These are phyloP conservation scores for Boletellus sp. DNA, from an alignment of 768 basidiomycete genomes.

Conservation along the genomic window DNA sequence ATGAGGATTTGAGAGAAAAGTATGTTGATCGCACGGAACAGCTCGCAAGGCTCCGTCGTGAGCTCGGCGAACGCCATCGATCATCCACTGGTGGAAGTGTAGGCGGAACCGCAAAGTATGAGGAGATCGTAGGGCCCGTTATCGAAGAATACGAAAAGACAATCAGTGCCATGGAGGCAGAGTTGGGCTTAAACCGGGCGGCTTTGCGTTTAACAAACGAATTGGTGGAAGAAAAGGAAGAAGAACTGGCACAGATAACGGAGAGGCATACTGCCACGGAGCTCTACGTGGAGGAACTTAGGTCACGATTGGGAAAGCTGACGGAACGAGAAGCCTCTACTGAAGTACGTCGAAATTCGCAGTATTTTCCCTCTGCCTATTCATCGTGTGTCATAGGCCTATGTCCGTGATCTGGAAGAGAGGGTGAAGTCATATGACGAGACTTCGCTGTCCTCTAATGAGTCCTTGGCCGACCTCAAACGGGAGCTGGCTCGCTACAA, in stretches of 20 bases:
- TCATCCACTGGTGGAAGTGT: conserved; percentile 53
- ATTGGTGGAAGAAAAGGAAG: conserved; percentile 88
- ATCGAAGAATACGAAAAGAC: conserved; percentile 99
- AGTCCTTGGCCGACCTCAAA: conserved; percentile 78
- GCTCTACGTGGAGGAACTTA: conserved; percentile 83
- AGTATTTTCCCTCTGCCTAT: not conserved
- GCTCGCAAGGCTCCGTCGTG: conserved; percentile 72
- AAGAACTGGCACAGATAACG: conserved; percentile 60
- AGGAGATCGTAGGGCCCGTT: conserved; percentile 94
- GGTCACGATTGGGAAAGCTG: conserved; percentile 74
- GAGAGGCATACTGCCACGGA: conserved; percentile 77
- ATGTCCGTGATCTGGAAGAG: conserved; percentile 90
- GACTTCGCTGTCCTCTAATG: conserved; percentile 66
- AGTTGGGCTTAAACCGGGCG: conserved; percentile 81
- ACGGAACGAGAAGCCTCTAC: conserved; percentile 86
- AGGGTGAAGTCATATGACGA: conserved; percentile 87
- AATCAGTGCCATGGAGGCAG: conserved; percentile 90
- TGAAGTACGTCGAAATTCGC: conserved; percentile 54
- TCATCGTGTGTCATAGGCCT: conserved; percentile 53
- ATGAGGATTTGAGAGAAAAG: conserved; percentile 77
- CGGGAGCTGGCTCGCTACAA: conserved; percentile 77
- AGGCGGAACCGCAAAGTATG: conserved; percentile 73
- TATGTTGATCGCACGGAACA: conserved; percentile 89
- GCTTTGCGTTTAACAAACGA: conserved; percentile 90
- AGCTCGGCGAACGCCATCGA: conserved; percentile 73